Base-by-base conservation (phyloP, 257 asterid species). In the Lithospermum erythrorhizon region DNA sequence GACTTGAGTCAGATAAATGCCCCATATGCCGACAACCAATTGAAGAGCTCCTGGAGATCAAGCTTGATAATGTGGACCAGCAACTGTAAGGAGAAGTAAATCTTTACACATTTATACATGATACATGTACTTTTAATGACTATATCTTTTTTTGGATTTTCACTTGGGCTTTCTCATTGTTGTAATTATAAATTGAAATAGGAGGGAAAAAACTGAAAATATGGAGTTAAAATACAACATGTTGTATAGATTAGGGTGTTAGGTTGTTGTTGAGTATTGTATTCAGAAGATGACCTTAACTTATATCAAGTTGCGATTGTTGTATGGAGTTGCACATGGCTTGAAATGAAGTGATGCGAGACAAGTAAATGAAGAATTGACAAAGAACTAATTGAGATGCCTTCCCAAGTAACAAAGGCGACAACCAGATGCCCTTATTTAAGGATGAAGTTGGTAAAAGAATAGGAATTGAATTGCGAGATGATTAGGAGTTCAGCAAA, bases 1-100 rank as follows among this genome's bases (percentile, higher is more conserved):
- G 89, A 76, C 75, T 81, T 70, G 95, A 83, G 69, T 80, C 96
- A 49, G 76, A 89, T 15, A 88, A 83, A 68, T 89, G 95, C 66
- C 96, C 96, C 1, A 87, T 89, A 55, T 89, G 96, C 65, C 85
- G 95, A 61, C 95, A 86, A 72, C 88, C 96, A 55, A 86, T 89
- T 20, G 80, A 82, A 73, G 89, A 86, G 75, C 96, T 89, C 70
- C 71, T 89, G 32, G 96, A 88, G 82, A 85, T 88, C 68, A 88
- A 86, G 78, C 82, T 83, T 20, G 89, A 80, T 25, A 80, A 78
- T 80, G 94, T 87, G 78, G 83, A 63, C 56, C 60, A 56, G 17
- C 25, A 18, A 55, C 6, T 21, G 32, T 22, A 9, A 19, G 21
- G 23, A 7, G 24, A 20, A 20, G 11, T 53, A 9, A 9, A 22